A percentile compares a stretch with the other conserved stretches of the same genome.
Conservation (phyloP, 352 stramenopile genomes). For the Globisporangium polare region DNA sequence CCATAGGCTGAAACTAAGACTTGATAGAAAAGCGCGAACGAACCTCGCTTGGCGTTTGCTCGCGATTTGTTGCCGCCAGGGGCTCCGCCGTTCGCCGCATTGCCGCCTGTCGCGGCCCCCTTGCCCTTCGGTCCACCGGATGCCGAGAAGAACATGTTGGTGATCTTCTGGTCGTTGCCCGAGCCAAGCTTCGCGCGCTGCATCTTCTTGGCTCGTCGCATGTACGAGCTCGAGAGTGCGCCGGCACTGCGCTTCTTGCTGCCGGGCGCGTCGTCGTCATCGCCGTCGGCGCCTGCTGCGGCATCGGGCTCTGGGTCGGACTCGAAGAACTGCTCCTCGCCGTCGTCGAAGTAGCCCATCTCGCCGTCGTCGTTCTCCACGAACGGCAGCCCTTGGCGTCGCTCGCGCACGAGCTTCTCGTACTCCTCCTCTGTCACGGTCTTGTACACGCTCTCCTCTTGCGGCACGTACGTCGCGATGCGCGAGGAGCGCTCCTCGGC, state of each 20-base stretch:
- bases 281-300: slow-evolving; percentile 18
- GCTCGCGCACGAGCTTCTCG: slow-evolving; percentile 77
- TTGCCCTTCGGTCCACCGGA: slow-evolving; percentile 36
- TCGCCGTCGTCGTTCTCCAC: slow-evolving; percentile 78
- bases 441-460: slow-evolving; percentile 83
- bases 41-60: slow-evolving; percentile 42
- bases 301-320: slow-evolving; percentile 64
- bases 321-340: slow-evolving; percentile 88
- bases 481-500: slow-evolving; percentile 29
- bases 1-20: neutral
- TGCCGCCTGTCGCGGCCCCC: slow-evolving; percentile 11
- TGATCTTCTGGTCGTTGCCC: slow-evolving; percentile 83
- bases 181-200: slow-evolving; percentile 74
- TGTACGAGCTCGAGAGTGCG: slow-evolving; percentile 73
- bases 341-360: slow-evolving; percentile 88
- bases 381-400: slow-evolving; percentile 71
- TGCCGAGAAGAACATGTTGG: slow-evolving; percentile 85
- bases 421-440: slow-evolving; percentile 84
- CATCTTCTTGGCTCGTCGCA: slow-evolving; percentile 76
- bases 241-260: slow-evolving; percentile 76
- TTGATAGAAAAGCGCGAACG: neutral
- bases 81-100: slow-evolving; percentile 14
- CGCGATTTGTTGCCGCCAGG: slow-evolving; percentile 14
- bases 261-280: slow-evolving; percentile 31
- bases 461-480: slow-evolving; percentile 66